phyloP scores from a whole-genome alignment of 2,329 filamentous ascomycete species.

The Penicillium sp. region DNA sequence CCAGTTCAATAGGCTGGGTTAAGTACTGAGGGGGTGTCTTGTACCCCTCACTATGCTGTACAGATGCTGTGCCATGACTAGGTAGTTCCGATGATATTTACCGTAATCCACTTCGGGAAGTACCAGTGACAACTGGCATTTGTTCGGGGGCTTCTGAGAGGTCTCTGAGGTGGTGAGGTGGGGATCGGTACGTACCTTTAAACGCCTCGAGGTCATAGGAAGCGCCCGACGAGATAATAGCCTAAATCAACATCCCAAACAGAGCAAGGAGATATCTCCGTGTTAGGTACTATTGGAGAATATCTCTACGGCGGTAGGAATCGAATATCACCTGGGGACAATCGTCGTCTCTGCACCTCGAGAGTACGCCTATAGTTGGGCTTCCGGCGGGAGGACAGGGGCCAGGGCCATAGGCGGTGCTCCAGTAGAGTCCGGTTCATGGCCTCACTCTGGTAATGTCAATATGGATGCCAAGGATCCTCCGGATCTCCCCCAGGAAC shows the following conservation, averaged over 20 bases:
- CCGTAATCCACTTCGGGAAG: not conserved
- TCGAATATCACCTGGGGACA: no score
- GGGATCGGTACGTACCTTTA: slow-evolving; percentile 1
- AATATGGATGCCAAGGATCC: no score
- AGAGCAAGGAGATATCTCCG: not conserved
- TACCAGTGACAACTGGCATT: not conserved
- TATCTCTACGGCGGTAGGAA: no score
- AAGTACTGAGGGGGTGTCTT: not conserved
- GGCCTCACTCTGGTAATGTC: no score
- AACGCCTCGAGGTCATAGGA: slow-evolving; percentile 7
- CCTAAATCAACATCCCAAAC: slow-evolving; percentile 1
- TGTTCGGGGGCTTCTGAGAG: not conserved
- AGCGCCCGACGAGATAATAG: slow-evolving; percentile 1
- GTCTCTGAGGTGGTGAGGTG: not conserved
- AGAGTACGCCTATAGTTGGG: no score
- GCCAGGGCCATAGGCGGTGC: no score
- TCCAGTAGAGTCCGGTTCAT: no score
- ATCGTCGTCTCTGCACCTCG: not conserved
- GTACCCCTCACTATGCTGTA: slow-evolving; percentile 10
- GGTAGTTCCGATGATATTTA: not conserved
- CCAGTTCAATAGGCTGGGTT: not conserved
- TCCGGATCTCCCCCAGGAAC: no score
- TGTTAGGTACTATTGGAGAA: no score
- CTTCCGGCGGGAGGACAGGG: no score
- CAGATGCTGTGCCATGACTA: slow-evolving; percentile 5